These are phyloP conservation scores for Penicillium verhagenii DNA, from an alignment of 495 filamentous ascomycete genomes.

Conservation along the genomic window DNA sequence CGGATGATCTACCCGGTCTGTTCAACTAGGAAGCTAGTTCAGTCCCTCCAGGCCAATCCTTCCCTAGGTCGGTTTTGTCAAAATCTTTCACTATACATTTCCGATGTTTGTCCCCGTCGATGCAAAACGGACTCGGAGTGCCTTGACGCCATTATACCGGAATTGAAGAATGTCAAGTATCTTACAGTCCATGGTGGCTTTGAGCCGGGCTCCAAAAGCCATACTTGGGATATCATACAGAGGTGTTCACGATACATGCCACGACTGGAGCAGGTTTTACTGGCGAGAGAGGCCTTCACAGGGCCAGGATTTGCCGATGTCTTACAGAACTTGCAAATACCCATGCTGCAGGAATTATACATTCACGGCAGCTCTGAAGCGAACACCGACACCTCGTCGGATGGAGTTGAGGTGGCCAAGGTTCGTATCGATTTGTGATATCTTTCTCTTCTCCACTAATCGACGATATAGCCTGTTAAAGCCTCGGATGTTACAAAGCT, in stretches of 20 bases:
- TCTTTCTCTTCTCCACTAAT: neutral
- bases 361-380: neutral
- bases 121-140: neutral
- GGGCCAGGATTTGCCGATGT: neutral
- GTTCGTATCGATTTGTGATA: neutral
- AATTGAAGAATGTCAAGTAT: neutral
- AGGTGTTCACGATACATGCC: neutral
- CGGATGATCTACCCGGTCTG: neutral
- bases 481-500: neutral
- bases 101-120: neutral
- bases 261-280: neutral
- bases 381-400: neutral
- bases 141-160: neutral
- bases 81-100: neutral
- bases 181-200: neutral
- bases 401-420: neutral
- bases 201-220: neutral
- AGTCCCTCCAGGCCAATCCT: neutral
- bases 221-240: neutral
- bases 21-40: neutral
- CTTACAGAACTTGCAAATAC: neutral
- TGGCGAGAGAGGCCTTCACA: neutral
- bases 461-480: neutral
- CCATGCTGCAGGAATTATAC: neutral
- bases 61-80: neutral